Base-by-base conservation (phyloP, 108 stramenopile species). In the Schizochytrium sp. region DNA sequence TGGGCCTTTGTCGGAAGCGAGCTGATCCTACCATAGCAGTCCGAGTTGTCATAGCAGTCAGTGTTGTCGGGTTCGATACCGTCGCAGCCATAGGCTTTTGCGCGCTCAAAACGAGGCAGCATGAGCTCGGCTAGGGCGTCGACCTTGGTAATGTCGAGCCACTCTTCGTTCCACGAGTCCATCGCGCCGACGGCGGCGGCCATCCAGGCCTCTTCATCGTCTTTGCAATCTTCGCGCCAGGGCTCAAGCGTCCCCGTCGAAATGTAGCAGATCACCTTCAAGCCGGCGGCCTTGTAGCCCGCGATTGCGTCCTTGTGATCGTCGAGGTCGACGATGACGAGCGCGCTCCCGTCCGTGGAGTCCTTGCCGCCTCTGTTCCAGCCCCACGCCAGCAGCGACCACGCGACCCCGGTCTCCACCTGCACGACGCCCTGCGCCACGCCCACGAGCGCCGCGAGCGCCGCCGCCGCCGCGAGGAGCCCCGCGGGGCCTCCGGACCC, bases 1-100 rank as follows among this genome's bases (percentile, higher is more conserved):
- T 23, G 18, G 51, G 48, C 12, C 18, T 4, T 4, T 1, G 43
- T 83, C 10, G 48, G 4, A 45, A 53, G 45, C 19, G 76, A 83
- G 12, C 16, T 44, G 34, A 63, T 89, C 19, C 72, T 58, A 4
- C 44, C 53, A 12, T 51, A 60, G 45, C 89, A 87, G 14, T 21
- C 63, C 23, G 25, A 18, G 44, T 92, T 63, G 28, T 43, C 57
- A 88, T 92, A 92, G 28, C 88, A 89, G 71, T 90, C 90, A 0
- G 88, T 43, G 90, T 92, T 90, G 44, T 92, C 91, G 21, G 88
- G 87, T 18, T 90, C 91, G 45, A 92, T 72, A 4, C 51, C 90
- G 58, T 92, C 90, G 72, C 91, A 92, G 5, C 90, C 90, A 25
- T 90, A 89, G n/a, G 60, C 57, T n/a, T 51, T 45, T 5, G 91